Percentiles rank a stretch among this genome's conserved stretches.
Evolutionary conservation across 2,329 filamentous ascomycete species (phyloP).

Genomic region (Arachnomyces sp.): DNA sequence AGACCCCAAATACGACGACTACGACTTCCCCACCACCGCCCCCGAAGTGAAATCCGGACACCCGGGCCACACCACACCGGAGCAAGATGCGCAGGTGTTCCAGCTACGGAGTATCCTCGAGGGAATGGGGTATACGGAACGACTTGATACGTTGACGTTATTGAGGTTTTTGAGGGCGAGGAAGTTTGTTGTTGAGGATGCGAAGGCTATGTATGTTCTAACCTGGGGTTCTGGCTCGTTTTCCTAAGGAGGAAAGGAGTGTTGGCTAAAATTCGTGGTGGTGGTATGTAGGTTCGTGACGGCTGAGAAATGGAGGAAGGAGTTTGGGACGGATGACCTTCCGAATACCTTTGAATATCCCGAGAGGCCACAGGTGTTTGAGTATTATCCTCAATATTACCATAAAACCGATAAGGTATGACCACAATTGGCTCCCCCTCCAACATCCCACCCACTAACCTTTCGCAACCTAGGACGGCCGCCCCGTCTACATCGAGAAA

Average conservation of each 20-base stretch:
- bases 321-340: constrained; percentile 74
- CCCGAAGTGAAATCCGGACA: constrained; percentile 65
- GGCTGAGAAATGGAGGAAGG: constrained; percentile 81
- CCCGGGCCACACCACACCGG: constrained; percentile 73
- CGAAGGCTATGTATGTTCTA: constrained; percentile 74
- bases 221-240: constrained; percentile 1
- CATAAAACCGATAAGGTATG: constrained; percentile 62
- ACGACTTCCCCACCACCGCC: constrained; percentile 79
- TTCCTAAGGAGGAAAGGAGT: constrained; percentile 1
- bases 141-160: constrained; percentile 87
- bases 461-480: constrained; percentile 61
- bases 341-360: constrained; percentile 75
- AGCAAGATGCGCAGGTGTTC: constrained; percentile 81
- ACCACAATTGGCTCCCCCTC: background rate
- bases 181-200: constrained; percentile 79
- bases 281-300: constrained; percentile 75
- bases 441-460: background rate
- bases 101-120: constrained; percentile 83
- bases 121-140: constrained; percentile 68
- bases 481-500: constrained; percentile 94
- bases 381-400: constrained; percentile 98
- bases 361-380: constrained; percentile 73
- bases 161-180: constrained; percentile 86
- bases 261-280: constrained; percentile 13
- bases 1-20: constrained; percentile 93